Percentiles rank a stretch among this genome's conserved stretches.
These are phyloP conservation scores for Dactylonectria macrodidyma DNA, from an alignment of 2,329 filamentous ascomycete species.

Conservation along the genomic window DNA sequence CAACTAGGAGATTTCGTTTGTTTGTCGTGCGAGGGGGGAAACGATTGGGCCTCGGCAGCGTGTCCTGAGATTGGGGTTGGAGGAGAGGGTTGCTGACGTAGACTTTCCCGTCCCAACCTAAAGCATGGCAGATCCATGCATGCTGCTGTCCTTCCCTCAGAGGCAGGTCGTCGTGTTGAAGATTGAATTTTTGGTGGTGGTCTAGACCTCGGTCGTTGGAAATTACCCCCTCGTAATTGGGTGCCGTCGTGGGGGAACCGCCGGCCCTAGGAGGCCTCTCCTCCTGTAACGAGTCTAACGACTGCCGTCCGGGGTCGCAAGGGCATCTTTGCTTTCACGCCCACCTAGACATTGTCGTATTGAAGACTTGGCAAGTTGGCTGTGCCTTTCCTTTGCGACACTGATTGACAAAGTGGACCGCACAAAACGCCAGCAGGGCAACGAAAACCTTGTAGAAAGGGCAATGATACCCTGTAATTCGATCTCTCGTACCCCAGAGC, in stretches of 20 bases:
- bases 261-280: constrained; percentile 19
- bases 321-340: neutral
- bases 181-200: neutral
- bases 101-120: neutral
- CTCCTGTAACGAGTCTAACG: neutral
- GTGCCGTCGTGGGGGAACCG: neutral
- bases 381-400: neutral
- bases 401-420: neutral
- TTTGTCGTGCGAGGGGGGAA: neutral
- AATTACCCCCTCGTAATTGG: constrained; percentile 30
- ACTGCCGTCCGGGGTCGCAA: neutral
- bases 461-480: neutral
- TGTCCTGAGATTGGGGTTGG: too few species aligned
- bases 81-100: neutral
- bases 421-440: too few species aligned
- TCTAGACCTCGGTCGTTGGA: constrained; percentile 19
- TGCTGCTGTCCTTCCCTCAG: constrained; percentile 3
- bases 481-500: neutral
- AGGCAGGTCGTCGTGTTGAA: neutral
- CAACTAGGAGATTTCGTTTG: neutral
- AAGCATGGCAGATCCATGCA: too few species aligned
- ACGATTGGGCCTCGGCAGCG: neutral
- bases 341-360: too few species aligned
- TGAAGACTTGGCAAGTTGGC: neutral
- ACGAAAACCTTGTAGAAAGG: neutral